These are phyloP conservation scores for Candolleomyces eurysporus DNA, from an alignment of 768 basidiomycete genomes.

Conservation along the genomic window DNA sequence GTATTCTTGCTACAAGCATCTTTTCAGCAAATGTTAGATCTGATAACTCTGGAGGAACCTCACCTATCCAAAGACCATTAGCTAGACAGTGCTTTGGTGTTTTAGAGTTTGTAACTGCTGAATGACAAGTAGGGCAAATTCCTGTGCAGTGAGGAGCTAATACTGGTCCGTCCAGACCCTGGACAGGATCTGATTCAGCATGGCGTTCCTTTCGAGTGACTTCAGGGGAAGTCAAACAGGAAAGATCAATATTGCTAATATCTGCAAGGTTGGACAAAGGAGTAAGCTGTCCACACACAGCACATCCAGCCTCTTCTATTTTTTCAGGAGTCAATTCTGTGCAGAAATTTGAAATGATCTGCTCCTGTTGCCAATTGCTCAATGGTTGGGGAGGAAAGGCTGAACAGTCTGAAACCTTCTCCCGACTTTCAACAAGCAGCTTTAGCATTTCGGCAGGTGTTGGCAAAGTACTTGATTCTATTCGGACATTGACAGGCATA, in stretches of 20 bases:
- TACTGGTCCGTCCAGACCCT: neutral
- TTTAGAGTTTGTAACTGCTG: neutral
- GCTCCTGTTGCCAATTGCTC: too few species aligned
- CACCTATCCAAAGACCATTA: slow-evolving; percentile 31
- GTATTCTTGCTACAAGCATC: slow-evolving; percentile 18
- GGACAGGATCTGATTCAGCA: neutral
- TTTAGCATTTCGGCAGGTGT: too few species aligned
- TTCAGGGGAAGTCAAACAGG: neutral
- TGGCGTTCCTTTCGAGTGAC: neutral
- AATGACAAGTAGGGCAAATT: neutral
- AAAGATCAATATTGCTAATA: neutral
- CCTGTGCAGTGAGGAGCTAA: neutral
- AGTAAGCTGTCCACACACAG: neutral
- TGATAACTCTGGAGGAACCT: slow-evolving; percentile 21
- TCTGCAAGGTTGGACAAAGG: neutral
- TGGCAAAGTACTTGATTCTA: too few species aligned
- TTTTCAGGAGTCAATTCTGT: neutral
- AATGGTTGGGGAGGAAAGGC: too few species aligned
- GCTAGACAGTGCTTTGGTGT: slow-evolving; percentile 17
- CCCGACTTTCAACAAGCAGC: too few species aligned
- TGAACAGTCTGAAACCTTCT: too few species aligned
- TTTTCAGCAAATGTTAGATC: slow-evolving; percentile 22
- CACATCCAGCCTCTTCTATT: neutral
- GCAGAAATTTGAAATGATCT: neutral
- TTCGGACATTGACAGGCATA: too few species aligned